Conservation (phyloP, 2,329 filamentous ascomycete species). For the Ceratocystis huliohia region DNA sequence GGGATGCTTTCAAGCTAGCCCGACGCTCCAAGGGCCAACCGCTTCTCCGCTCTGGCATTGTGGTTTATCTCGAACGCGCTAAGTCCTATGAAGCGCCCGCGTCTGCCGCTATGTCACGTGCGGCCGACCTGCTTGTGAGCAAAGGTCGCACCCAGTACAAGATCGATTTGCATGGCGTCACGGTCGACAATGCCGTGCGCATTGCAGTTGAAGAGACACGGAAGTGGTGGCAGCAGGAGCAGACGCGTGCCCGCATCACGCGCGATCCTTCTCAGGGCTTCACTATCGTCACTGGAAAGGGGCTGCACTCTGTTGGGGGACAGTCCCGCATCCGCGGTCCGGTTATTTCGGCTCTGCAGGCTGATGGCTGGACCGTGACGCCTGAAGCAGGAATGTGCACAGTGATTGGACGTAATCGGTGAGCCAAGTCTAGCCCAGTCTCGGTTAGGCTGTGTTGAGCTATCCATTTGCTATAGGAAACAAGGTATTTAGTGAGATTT, state of each 20-base stretch:
- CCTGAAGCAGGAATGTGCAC: slow-evolving; percentile 57
- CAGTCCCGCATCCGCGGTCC: slow-evolving; percentile 64
- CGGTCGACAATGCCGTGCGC: slow-evolving; percentile 64
- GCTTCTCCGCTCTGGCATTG: slow-evolving; percentile 61
- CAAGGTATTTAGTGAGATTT: neutral
- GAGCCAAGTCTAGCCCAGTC: neutral
- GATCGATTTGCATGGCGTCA: slow-evolving; percentile 75
- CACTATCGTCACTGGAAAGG: slow-evolving; percentile 68
- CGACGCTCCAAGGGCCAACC: slow-evolving; percentile 51
- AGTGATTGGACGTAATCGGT: slow-evolving; percentile 33
- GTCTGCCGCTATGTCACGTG: slow-evolving; percentile 25
- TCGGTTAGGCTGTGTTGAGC: neutral
- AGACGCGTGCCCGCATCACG: slow-evolving; percentile 6
- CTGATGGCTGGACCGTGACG: slow-evolving; percentile 74
- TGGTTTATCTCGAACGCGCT: slow-evolving; percentile 60
- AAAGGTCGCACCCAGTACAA: slow-evolving; percentile 46
- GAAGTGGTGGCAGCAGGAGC: slow-evolving; percentile 52
- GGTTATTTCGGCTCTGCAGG: slow-evolving; percentile 61
- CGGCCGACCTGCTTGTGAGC: slow-evolving; percentile 58
- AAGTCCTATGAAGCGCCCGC: slow-evolving; percentile 43
- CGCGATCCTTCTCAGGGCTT: slow-evolving; percentile 46
- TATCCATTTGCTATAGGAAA: neutral
- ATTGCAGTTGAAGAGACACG: slow-evolving; percentile 58
- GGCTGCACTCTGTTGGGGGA: slow-evolving; percentile 65
- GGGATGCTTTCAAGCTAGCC: slow-evolving; percentile 32